Evolutionary conservation across 2,329 filamentous ascomycete genomes (phyloP).

Genomic region (Stachybotrys chartarum): DNA sequence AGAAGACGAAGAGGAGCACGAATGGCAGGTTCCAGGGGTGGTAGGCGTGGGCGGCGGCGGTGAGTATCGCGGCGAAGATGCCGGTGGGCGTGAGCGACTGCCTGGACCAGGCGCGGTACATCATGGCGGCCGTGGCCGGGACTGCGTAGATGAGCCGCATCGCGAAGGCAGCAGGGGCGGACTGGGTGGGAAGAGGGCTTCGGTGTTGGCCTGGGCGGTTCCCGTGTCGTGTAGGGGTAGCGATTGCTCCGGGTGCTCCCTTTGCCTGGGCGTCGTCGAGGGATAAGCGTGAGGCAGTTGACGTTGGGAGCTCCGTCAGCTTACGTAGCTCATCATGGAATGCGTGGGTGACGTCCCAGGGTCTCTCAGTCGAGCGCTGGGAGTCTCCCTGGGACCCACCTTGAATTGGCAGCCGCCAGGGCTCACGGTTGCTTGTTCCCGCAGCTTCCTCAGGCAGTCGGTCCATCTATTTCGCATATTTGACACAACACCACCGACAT

Average conservation of each 20-base stretch:
- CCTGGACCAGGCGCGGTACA: slow-evolving; percentile 61
- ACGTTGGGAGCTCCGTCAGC: neutral
- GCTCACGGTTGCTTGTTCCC: too few species aligned
- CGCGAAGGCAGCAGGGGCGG: slow-evolving; percentile 3
- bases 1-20: slow-evolving; percentile 74
- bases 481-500: too few species aligned
- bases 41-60: slow-evolving; percentile 74
- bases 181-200: neutral
- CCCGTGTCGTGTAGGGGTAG: neutral
- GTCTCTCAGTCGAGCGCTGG: neutral
- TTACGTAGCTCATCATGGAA: neutral
- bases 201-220: neutral
- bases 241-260: neutral
- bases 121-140: slow-evolving; percentile 51
- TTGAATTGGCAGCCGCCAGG: too few species aligned
- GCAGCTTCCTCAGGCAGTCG: too few species aligned
- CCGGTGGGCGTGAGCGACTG: slow-evolving; percentile 75
- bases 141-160: slow-evolving; percentile 54
- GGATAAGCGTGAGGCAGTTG: neutral
- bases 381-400: too few species aligned
- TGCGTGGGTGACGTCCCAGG: neutral
- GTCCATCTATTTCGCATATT: too few species aligned
- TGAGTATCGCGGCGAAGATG: slow-evolving; percentile 63
- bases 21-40: slow-evolving; percentile 96
- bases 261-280: too few species aligned